phyloP scores from a whole-genome alignment of 495 filamentous ascomycete genomes.

The Aspergillus asperescens region DNA sequence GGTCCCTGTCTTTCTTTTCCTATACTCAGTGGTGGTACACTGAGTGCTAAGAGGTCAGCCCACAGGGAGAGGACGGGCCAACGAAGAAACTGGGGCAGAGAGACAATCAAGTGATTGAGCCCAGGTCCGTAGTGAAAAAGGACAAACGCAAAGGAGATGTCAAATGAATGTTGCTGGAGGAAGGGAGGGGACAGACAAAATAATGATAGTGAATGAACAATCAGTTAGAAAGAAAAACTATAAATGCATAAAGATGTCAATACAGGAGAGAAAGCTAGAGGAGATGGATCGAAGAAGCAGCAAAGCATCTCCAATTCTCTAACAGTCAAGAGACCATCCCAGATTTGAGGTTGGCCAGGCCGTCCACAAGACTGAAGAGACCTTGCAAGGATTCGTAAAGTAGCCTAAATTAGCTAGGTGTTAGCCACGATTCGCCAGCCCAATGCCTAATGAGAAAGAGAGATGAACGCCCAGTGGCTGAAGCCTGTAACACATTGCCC shows the following conservation, averaged over 20 bases:
- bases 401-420: constrained; percentile 1
- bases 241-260: neutral
- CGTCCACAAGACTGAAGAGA: no score
- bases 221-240: neutral
- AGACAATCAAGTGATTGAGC: neutral
- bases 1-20: neutral
- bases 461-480: constrained; percentile 1
- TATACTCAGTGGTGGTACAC: neutral
- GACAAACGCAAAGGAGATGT: neutral
- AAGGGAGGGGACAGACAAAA: neutral
- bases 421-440: neutral
- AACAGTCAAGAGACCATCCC: neutral
- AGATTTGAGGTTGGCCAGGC: neutral
- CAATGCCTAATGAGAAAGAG: neutral
- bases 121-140: neutral
- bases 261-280: neutral
- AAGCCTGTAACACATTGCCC: constrained; percentile 16
- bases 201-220: constrained; percentile 1
- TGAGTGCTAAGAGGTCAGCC: neutral
- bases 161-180: neutral
- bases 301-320: neutral
- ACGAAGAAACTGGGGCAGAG: neutral
- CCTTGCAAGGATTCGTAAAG: neutral
- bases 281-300: constrained; percentile 4
- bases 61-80: neutral